Evolutionary conservation across 768 basidiomycete species (phyloP), one percentile per base, ranked within the genome.

Genomic region (Mycena rebaudengoi): DNA sequence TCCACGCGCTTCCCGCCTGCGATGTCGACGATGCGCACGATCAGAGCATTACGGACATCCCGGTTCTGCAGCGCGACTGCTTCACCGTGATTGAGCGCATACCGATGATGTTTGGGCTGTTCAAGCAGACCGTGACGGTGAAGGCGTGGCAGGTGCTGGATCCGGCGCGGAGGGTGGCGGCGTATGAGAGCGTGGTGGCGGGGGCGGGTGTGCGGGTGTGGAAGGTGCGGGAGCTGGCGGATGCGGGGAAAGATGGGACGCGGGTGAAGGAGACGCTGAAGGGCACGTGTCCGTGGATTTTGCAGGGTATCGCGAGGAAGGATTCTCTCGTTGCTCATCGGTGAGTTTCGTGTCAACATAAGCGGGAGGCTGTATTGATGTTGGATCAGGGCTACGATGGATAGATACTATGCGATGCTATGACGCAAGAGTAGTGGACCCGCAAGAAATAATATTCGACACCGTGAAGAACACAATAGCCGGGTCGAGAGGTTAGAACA

Each of bases 111-210:
- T 37, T 37, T n/a, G 50, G 50, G 12, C 50, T 51, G 5, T 5
- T 51, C 21, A 6, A 51, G 14, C 50, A 51, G 50, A 51, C 50
- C 32, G 50, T 37, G 50, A 51, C 51, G 37, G 51, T 53, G 35
- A 53, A 53, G 51, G 26, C 51, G 37, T 53, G 51, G 51, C 51
- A 53, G 51, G 26, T 40, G 13, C 50, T 53, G 4, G 51, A 53
- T 29, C 51, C 26, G 13, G 12, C 51, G 26, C 35, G 16, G 16
- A 1, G 37, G 25, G 49, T 53, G 10, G n/a, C 51, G 37, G 23
- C 29, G 37, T 53, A 53, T 26, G 51, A 53, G 21, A 53, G 23
- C 37, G 25, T 29, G 25, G 37, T 53, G 2, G 16, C 37, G 35
- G 37, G 51, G 6, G 51, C 51, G 1, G 51, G 51, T n/a, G 51